Conservation (phyloP, 352 stramenopile species). For the Phytopythium delawarense region DNA sequence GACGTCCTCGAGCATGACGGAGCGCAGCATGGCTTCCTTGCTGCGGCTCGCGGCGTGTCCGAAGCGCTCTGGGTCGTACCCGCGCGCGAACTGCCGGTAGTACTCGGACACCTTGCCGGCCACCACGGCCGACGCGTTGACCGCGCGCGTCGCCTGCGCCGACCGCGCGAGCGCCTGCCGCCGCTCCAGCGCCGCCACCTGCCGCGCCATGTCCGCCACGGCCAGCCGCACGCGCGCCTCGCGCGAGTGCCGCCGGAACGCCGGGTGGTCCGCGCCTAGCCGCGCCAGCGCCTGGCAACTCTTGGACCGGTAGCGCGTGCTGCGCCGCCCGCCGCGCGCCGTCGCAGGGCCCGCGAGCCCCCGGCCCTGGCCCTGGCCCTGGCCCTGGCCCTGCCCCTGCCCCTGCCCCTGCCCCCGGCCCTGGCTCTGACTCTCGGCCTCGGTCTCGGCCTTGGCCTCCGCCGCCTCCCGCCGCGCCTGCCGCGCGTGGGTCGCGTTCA, state of each 20-base stretch:
- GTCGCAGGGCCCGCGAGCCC: too few species aligned
- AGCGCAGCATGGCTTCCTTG: slow-evolving; percentile 35
- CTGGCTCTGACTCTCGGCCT: too few species aligned
- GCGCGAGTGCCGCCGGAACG: slow-evolving; percentile 30
- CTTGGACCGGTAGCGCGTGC: slow-evolving; percentile 24
- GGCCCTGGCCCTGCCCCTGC: too few species aligned
- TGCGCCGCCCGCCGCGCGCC: background rate
- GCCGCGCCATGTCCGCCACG: slow-evolving; percentile 27
- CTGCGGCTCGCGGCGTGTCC: slow-evolving; percentile 10
- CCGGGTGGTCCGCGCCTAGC: slow-evolving; percentile 20
- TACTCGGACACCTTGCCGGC: slow-evolving; percentile 39
- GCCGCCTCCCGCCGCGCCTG: background rate
- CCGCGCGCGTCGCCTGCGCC: slow-evolving; percentile 34
- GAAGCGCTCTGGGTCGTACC: slow-evolving; percentile 34
- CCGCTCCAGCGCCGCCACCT: slow-evolving; percentile 43
- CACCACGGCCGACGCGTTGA: slow-evolving; percentile 36
- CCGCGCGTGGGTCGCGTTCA: slow-evolving; percentile 1
- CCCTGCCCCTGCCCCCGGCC: too few species aligned
- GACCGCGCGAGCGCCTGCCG: slow-evolving; percentile 36
- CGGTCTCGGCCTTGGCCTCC: background rate
- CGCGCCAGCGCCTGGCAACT: slow-evolving; percentile 39
- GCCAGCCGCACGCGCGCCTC: slow-evolving; percentile 24
- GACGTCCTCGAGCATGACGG: slow-evolving; percentile 44
- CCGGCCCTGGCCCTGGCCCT: too few species aligned
- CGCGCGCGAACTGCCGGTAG: slow-evolving; percentile 40